Conservation (phyloP, 257 asterid genomes). For the Orobanche coerulescens region DNA sequence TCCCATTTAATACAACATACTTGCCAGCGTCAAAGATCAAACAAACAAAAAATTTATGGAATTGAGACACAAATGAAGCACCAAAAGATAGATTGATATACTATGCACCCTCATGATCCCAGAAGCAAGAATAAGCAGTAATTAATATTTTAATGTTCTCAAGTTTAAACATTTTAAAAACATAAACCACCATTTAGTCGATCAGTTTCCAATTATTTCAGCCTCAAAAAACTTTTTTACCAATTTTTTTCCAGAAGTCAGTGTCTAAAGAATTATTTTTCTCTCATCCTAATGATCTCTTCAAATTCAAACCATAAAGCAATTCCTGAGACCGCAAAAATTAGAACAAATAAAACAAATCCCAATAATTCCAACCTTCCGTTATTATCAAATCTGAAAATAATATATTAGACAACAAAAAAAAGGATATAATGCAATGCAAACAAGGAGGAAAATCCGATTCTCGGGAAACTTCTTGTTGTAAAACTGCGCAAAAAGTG, state of each 20-base stretch:
- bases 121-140: not conserved
- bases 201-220: not conserved
- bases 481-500: conserved; percentile 92
- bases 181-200: not conserved
- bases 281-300: not conserved
- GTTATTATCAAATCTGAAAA: not conserved
- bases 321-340: too few species aligned
- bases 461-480: conserved; percentile 87
- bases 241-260: not conserved
- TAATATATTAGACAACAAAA: conserved; percentile 6
- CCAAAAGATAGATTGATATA: not conserved
- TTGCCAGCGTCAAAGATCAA: conserved; percentile 73
- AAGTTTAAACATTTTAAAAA: not conserved
- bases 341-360: not conserved
- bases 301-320: conserved; percentile 2
- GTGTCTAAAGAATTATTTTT: not conserved
- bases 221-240: not conserved
- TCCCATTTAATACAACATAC: conserved; percentile 73
- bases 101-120: not conserved
- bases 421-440: conserved; percentile 93
- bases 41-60: conserved; percentile 14
- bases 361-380: not conserved
- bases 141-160: not conserved
- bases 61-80: conserved; percentile 3
- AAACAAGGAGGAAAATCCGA: conserved; percentile 65